phyloP scores from a whole-genome alignment of 148 eudicot genomes.

The Camellia granthamiana region DNA sequence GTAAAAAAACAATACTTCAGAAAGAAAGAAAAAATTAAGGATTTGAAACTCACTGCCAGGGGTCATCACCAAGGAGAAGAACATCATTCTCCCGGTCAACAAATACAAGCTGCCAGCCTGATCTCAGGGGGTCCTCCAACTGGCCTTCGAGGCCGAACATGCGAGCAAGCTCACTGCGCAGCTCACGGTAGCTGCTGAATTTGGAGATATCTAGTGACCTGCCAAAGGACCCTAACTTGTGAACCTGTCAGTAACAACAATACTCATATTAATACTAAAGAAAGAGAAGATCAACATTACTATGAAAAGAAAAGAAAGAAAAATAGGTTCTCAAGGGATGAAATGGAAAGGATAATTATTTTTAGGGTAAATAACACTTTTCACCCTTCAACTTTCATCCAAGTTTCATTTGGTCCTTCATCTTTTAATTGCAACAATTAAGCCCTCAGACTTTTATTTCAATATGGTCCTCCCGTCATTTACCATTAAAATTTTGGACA shows the following conservation, averaged over 20 bases:
- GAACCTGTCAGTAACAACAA: slow-evolving; percentile 46
- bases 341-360: too few species aligned
- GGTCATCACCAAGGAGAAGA: slow-evolving; percentile 94
- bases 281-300: not conserved
- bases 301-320: not conserved
- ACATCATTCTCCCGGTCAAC: slow-evolving; percentile 91
- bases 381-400: too few species aligned
- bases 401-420: too few species aligned
- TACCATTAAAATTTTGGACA: too few species aligned
- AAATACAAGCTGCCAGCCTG: slow-evolving; percentile 99
- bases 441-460: too few species aligned
- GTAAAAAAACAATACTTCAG: too few species aligned
- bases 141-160: slow-evolving; percentile 87
- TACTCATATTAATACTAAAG: not conserved
- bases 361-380: too few species aligned
- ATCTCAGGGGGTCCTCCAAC: slow-evolving; percentile 89
- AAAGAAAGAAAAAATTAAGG: not conserved
- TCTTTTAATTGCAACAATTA: too few species aligned
- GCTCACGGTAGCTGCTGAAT: slow-evolving; percentile 79
- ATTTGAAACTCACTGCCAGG: slow-evolving; percentile 69
- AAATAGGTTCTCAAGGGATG: not conserved
- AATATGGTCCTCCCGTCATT: too few species aligned
- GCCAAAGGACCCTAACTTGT: slow-evolving; percentile 72
- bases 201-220: slow-evolving; percentile 73
- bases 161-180: slow-evolving; percentile 74